Conservation (phyloP, 768 basidiomycete species). For the Phaeotremella skinneri region DNA sequence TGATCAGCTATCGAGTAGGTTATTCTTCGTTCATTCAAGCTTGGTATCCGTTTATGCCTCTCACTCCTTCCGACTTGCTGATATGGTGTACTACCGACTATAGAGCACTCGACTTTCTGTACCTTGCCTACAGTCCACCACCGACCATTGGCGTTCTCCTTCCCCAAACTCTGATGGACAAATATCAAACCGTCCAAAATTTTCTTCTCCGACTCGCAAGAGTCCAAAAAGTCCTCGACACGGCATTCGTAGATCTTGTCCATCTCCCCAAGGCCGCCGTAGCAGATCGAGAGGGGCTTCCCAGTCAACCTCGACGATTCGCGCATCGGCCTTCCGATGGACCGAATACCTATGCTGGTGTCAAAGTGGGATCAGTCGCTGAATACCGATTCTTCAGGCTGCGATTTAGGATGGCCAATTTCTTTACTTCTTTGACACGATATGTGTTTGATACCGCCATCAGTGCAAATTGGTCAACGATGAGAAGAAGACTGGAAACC, state of each 20-base stretch:
- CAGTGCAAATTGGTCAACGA: constrained; percentile 69
- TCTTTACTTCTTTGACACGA: constrained; percentile 64
- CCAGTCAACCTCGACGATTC: no score
- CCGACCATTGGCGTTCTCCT: constrained; percentile 71
- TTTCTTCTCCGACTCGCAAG: constrained; percentile 74
- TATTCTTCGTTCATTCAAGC: constrained; percentile 52
- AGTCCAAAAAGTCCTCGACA: constrained; percentile 56
- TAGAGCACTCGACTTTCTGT: constrained; percentile 84
- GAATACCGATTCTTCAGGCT: constrained; percentile 59
- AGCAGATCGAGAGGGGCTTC: no score
- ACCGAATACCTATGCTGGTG: no score
- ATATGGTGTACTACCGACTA: no score
- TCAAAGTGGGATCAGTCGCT: not conserved
- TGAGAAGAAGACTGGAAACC: constrained; percentile 51
- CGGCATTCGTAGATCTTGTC: constrained; percentile 25
- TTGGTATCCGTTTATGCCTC: no score
- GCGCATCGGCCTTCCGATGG: no score
- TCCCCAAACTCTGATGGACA: constrained; percentile 67
- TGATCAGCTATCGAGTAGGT: constrained; percentile 52
- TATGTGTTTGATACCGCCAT: constrained; percentile 83
- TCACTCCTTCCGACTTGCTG: constrained; percentile 11
- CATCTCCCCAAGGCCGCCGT: constrained; percentile 56
- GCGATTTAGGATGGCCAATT: constrained; percentile 70
- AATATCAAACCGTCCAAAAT: constrained; percentile 80
- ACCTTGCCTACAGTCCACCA: constrained; percentile 86